Evolutionary conservation across 78 protist genomes (phyloP).

Genomic region (Pelomyxa schiedti): DNA sequence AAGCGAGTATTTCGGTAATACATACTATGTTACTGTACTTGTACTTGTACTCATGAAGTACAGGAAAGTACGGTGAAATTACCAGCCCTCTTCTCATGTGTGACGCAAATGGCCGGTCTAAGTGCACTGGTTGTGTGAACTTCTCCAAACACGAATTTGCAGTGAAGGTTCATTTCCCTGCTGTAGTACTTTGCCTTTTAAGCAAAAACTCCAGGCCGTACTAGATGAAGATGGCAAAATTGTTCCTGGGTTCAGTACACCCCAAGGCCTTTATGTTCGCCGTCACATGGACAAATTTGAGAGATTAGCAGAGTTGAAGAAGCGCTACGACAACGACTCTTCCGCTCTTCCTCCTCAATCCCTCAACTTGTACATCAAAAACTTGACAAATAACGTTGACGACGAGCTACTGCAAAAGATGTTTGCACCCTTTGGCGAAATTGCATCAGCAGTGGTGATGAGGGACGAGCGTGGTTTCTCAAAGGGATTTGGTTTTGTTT

Average conservation of each 20-base stretch:
- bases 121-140: slow-evolving; percentile 91
- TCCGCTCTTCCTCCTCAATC: slow-evolving; percentile 51
- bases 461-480: slow-evolving; percentile 60
- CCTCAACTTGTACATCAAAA: slow-evolving; percentile 93
- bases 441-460: slow-evolving; percentile 83
- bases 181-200: too few relatives aligned
- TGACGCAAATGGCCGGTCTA: slow-evolving; percentile 60
- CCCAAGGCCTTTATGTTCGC: too few relatives aligned
- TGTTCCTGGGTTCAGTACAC: too few relatives aligned
- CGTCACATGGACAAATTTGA: slow-evolving; percentile 80
- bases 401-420: slow-evolving; percentile 66
- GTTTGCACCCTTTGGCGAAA: slow-evolving; percentile 81
- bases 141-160: slow-evolving; percentile 79
- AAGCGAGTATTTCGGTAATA: slow-evolving; percentile 28
- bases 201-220: slow-evolving; percentile 27
- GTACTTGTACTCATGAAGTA: too few relatives aligned
- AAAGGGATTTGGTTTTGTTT: slow-evolving; percentile 95
- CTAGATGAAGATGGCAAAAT: slow-evolving; percentile 64
- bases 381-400: slow-evolving; percentile 83
- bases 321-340: slow-evolving; percentile 46
- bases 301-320: slow-evolving; percentile 71
- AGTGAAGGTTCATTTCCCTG: too few relatives aligned
- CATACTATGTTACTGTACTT: too few relatives aligned
- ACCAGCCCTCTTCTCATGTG: slow-evolving; percentile 36
- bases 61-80: slow-evolving; percentile 69